Base-by-base conservation (phyloP, 75 land plant genomes). In the Sequoia sempervirens region DNA sequence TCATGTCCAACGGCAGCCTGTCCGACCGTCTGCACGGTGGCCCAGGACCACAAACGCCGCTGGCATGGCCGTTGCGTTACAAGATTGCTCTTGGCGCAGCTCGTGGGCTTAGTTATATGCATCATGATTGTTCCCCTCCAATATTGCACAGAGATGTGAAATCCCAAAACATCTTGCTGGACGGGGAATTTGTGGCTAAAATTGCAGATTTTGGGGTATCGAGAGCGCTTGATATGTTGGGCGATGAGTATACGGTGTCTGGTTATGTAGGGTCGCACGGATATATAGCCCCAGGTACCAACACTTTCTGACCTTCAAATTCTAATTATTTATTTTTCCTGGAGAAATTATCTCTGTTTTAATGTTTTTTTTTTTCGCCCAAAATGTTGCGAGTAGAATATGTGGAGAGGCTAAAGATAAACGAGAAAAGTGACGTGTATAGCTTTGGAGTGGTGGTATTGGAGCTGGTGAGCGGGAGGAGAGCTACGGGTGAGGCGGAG, bases 61-160 rank as follows among this genome's bases (percentile, higher is more conserved):
- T 92, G 75, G 61, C 46, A 9, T 92, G 94, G 94, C 28, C 40
- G 0, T 68, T 83, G 9, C 84, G 94, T 74, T 6, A 89, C 3
- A 79, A 85, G 72, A 40, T 93, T 12, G 53, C 53, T 50, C 53
- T 50, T 50, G 53, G 13, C 2, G 15, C 53, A 12, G 15, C 53
- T 50, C 15, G 53, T 50, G 53, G 53, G 53, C 15, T 50, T 12
- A 50, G 83, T 23, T 92, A 94, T 41, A 52, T 94, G 91, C 94
- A 93, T 78, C 89, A 93, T 80, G 92, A 90, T 54, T 85, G 88
- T 81, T 28, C 32, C 36, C 93, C 92, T 20, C 81, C 88, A 2
- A 83, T 93, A 5, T 70, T 93, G 18, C 93, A 93, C 50, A 82
- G 92, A 18, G 94, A 93, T 82, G 87, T 93, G 4, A 87, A 90